A percentile compares a stretch with the other conserved stretches of the same genome.
Conservation (phyloP, 2,329 filamentous ascomycete genomes). For the Cladophialophora chaetospira region DNA sequence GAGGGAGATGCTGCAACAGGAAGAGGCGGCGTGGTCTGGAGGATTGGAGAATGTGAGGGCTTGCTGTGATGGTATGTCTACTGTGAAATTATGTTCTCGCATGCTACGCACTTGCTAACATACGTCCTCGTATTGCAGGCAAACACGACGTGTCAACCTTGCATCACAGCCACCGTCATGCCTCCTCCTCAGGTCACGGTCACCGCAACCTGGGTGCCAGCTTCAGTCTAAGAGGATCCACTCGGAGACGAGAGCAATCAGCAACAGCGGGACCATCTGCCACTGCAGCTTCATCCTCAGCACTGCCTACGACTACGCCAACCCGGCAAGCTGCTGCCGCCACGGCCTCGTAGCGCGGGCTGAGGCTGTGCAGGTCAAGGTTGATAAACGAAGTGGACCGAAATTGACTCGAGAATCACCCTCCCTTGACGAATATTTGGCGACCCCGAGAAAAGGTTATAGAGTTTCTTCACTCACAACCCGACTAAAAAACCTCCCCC, state of each 20-base stretch:
- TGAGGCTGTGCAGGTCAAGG: background rate
- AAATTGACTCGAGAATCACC: background rate
- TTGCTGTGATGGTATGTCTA: slow-evolving; percentile 84
- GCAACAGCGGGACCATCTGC: slow-evolving; percentile 10
- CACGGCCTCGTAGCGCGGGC: slow-evolving; percentile 10
- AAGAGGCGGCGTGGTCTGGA: slow-evolving; percentile 68
- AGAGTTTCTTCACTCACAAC: background rate
- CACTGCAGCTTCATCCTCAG: background rate
- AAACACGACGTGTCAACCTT: slow-evolving; percentile 33
- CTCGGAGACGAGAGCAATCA: slow-evolving; percentile 24
- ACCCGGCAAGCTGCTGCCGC: slow-evolving; percentile 12
- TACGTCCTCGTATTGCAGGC: slow-evolving; percentile 16
- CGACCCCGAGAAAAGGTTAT: background rate
- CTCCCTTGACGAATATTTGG: background rate
- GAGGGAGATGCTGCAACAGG: slow-evolving; percentile 68
- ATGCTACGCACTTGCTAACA: background rate
- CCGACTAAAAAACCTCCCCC: no score
- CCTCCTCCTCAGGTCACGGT: slow-evolving; percentile 9
- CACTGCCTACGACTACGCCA: slow-evolving; percentile 7
- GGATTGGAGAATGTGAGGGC: slow-evolving; percentile 91
- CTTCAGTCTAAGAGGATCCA: slow-evolving; percentile 30
- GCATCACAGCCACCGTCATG: slow-evolving; percentile 29
- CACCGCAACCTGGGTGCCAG: slow-evolving; percentile 20
- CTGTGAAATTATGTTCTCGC: background rate
- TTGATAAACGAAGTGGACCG: background rate